Conservation (phyloP, 495 filamentous ascomycete genomes). For the Immersiella caudata region DNA sequence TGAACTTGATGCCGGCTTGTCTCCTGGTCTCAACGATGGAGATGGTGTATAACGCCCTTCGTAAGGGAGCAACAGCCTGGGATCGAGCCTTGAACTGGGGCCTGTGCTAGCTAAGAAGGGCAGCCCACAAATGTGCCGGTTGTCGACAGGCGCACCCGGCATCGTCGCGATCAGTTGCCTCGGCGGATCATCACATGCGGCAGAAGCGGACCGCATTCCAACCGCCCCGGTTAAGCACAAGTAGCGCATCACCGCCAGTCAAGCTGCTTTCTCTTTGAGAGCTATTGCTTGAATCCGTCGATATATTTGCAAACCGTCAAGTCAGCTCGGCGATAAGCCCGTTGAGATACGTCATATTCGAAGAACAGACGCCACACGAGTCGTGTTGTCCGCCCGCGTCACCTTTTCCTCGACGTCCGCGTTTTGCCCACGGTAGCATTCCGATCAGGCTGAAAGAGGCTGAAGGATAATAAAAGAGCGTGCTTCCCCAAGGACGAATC, state of each 20-base stretch:
- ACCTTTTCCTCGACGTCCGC: not conserved
- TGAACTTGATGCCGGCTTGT: too few relatives aligned
- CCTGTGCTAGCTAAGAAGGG: not conserved
- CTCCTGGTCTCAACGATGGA: too few relatives aligned
- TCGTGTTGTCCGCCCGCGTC: not conserved
- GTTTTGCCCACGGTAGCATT: not conserved
- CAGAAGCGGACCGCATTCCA: not conserved
- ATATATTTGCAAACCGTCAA: not conserved
- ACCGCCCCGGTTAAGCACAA: slow-evolving; percentile 7
- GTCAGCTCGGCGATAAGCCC: not conserved
- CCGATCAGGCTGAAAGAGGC: slow-evolving; percentile 22
- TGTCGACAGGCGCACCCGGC: slow-evolving; percentile 6
- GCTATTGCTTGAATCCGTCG: not conserved
- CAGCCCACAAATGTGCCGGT: not conserved
- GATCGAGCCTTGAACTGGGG: too few relatives aligned
- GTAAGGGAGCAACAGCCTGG: too few relatives aligned
- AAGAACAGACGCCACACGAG: not conserved
- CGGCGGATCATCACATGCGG: slow-evolving; percentile 18
- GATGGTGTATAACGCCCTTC: too few relatives aligned
- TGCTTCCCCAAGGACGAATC: slow-evolving; percentile 9
- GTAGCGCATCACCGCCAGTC: slow-evolving; percentile 9
- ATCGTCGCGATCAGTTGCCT: slow-evolving; percentile 11
- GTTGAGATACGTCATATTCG: slow-evolving; percentile 1
- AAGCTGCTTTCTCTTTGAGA: not conserved
- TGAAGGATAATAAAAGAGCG: slow-evolving; percentile 19